Percentiles rank a stretch among this genome's conserved stretches.
Conservation (phyloP, 169 alveolate genomes). For the Fabrea salina region DNA sequence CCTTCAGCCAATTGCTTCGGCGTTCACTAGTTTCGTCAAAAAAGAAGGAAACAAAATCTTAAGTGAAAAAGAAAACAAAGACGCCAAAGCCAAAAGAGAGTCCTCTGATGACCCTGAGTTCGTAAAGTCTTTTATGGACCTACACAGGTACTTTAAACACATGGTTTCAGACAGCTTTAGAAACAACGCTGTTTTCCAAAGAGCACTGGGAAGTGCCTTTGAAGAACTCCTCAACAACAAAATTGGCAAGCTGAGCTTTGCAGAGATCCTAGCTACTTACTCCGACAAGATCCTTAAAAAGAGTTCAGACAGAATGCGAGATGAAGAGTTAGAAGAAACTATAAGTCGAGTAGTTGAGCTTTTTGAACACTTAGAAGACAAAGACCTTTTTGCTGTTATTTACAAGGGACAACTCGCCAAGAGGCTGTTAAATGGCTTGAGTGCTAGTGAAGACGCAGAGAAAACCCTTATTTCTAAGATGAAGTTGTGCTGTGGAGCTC, state of each 20-base stretch:
- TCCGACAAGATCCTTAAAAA: slow-evolving; percentile 45
- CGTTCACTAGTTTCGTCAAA: slow-evolving; percentile 29
- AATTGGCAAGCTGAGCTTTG: slow-evolving; percentile 26
- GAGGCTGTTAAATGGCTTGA: slow-evolving; percentile 67
- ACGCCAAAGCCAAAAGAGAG: slow-evolving; percentile 24
- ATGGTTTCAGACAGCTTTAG: slow-evolving; percentile 37
- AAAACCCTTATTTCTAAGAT: slow-evolving; percentile 74
- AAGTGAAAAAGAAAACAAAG: slow-evolving; percentile 18
- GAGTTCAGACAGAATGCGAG: slow-evolving; percentile 26
- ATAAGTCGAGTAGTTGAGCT: slow-evolving; percentile 67
- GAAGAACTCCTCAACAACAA: slow-evolving; percentile 40
- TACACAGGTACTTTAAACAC: slow-evolving; percentile 27
- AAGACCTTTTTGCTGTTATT: slow-evolving; percentile 82
- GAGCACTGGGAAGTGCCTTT: slow-evolving; percentile 39
- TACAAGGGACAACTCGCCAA: slow-evolving; percentile 73
- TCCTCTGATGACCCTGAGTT: slow-evolving; percentile 31
- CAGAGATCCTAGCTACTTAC: slow-evolving; percentile 45
- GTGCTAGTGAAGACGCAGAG: slow-evolving; percentile 76
- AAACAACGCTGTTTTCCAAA: slow-evolving; percentile 35
- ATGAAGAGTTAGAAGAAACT: slow-evolving; percentile 43
- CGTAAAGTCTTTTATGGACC: slow-evolving; percentile 30
- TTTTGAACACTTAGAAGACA: slow-evolving; percentile 78
- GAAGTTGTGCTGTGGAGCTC: slow-evolving; percentile 86
- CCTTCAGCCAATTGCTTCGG: slow-evolving; percentile 33
- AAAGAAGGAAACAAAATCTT: slow-evolving; percentile 34